These are phyloP conservation scores for Lodderomyces metapsilosis DNA, from an alignment of 1,139 yeast species.

Conservation along the genomic window DNA sequence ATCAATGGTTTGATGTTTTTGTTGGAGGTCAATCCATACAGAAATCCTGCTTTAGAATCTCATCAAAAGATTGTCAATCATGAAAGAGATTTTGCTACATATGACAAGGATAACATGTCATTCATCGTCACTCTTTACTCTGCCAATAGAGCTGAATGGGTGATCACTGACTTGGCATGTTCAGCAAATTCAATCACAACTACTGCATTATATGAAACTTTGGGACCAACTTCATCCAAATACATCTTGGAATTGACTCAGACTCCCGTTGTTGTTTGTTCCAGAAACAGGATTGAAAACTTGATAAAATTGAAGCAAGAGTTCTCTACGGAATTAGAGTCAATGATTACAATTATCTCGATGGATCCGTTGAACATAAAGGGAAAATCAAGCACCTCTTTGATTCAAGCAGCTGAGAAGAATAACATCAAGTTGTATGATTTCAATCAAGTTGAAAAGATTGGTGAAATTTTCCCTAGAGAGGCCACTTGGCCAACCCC, in stretches of 20 bases:
- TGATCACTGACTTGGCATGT: constrained; percentile 38
- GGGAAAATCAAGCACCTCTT: constrained; percentile 18
- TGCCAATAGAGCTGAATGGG: constrained; percentile 40
- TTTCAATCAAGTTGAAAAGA: constrained; percentile 31
- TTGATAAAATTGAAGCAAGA: constrained; percentile 27
- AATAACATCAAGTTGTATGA: constrained; percentile 28
- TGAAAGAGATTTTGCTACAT: constrained; percentile 18
- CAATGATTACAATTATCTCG: constrained; percentile 30
- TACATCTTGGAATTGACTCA: constrained; percentile 34
- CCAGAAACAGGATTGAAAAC: constrained; percentile 28
- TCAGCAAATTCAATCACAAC: constrained; percentile 34
- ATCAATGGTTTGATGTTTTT: constrained; percentile 35
- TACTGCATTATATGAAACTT: constrained; percentile 42
- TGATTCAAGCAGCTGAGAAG: constrained; percentile 22
- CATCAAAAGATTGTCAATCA: constrained; percentile 32
- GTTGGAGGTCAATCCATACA: constrained; percentile 29
- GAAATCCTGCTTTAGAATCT: constrained; percentile 19
- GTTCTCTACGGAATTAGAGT: constrained; percentile 24
- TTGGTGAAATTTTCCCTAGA: constrained; percentile 26
- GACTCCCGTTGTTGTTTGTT: constrained; percentile 35
- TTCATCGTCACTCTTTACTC: constrained; percentile 36
- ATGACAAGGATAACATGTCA: constrained; percentile 25
- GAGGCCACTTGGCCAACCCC: constrained; percentile 27
- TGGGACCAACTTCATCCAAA: constrained; percentile 35
- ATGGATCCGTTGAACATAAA: constrained; percentile 31